Evolutionary conservation across 2,329 filamentous ascomycete genomes (phyloP).

Genomic region (Botrytis hyacinthi): DNA sequence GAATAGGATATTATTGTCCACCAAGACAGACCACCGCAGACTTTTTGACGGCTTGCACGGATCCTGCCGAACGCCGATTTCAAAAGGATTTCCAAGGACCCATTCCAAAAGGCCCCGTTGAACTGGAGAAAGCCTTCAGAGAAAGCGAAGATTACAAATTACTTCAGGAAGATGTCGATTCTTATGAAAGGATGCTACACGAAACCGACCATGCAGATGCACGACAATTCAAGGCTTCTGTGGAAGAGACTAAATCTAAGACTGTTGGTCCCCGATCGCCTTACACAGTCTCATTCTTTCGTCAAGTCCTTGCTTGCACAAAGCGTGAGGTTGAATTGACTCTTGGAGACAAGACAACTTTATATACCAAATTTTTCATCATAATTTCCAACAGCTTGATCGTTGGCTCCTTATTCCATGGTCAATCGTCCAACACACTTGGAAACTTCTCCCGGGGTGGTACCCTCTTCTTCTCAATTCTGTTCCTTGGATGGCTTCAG

Average conservation of each 20-base stretch:
- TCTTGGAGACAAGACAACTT: slow-evolving; percentile 68
- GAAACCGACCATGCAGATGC: slow-evolving; percentile 59
- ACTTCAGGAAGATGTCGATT: slow-evolving; percentile 58
- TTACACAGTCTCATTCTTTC: slow-evolving; percentile 72
- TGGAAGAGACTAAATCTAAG: slow-evolving; percentile 65
- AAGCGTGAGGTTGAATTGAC: slow-evolving; percentile 77
- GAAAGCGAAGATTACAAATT: slow-evolving; percentile 59
- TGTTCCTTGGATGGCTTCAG: slow-evolving; percentile 70
- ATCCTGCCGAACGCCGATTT: slow-evolving; percentile 68
- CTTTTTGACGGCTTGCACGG: slow-evolving; percentile 74
- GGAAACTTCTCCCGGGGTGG: slow-evolving; percentile 64
- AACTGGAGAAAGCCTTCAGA: slow-evolving; percentile 64
- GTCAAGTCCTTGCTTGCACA: slow-evolving; percentile 68
- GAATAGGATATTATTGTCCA: slow-evolving; percentile 59
- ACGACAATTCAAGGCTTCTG: slow-evolving; percentile 62
- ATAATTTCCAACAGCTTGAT: slow-evolving; percentile 73
- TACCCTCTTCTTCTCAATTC: slow-evolving; percentile 63
- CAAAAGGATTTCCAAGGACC: slow-evolving; percentile 56
- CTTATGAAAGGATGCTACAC: slow-evolving; percentile 57
- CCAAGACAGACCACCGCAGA: slow-evolving; percentile 67
- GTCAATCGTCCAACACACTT: slow-evolving; percentile 55
- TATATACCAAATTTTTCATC: slow-evolving; percentile 78
- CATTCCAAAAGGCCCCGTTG: slow-evolving; percentile 60
- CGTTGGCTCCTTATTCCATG: slow-evolving; percentile 77
- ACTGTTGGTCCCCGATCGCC: slow-evolving; percentile 66